Percentiles rank a stretch among this genome's conserved stretches.
Conservation (phyloP, 768 basidiomycete genomes). For the Antrodiella citrinella region DNA sequence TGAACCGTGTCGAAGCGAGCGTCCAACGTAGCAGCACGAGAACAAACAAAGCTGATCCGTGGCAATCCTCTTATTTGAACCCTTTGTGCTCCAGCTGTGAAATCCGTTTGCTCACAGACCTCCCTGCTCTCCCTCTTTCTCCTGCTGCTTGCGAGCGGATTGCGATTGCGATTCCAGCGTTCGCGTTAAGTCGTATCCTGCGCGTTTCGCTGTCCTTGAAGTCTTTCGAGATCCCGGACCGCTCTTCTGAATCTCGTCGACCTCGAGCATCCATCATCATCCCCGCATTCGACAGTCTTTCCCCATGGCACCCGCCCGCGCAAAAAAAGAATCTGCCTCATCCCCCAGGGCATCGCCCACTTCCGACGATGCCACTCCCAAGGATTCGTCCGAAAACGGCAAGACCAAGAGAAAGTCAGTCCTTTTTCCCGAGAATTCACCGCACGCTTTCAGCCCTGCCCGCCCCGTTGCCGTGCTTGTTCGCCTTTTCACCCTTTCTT, state of each 20-base stretch:
- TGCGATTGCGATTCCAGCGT: too few relatives aligned
- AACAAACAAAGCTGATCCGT: constrained; percentile 14
- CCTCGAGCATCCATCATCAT: constrained; percentile 7
- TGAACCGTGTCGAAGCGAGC: constrained; percentile 8
- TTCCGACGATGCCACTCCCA: constrained; percentile 53
- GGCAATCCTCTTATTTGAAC: constrained; percentile 5
- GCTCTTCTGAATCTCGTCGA: too few relatives aligned
- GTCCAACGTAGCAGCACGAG: constrained; percentile 14
- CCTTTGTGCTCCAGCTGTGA: neutral
- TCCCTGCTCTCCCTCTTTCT: too few relatives aligned
- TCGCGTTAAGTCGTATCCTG: too few relatives aligned
- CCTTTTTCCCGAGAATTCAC: constrained; percentile 48
- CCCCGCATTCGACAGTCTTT: constrained; percentile 10
- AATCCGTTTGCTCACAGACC: too few relatives aligned
- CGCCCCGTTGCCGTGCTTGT: constrained; percentile 24
- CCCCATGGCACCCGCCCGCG: constrained; percentile 57
- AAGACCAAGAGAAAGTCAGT: constrained; percentile 76
- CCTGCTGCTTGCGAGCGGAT: too few relatives aligned
- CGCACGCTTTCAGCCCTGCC: constrained; percentile 33
- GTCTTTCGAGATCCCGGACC: too few relatives aligned
- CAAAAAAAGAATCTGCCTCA: constrained; percentile 58
- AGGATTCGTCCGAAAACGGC: constrained; percentile 59
- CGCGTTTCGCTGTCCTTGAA: too few relatives aligned
- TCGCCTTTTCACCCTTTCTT: neutral
- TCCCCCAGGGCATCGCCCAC: constrained; percentile 38